Percentiles rank a stretch among this genome's conserved stretches.
Evolutionary conservation across 192 early-diverging fungal genomes (phyloP).

Genomic region (Chytriomyces hyalinus): DNA sequence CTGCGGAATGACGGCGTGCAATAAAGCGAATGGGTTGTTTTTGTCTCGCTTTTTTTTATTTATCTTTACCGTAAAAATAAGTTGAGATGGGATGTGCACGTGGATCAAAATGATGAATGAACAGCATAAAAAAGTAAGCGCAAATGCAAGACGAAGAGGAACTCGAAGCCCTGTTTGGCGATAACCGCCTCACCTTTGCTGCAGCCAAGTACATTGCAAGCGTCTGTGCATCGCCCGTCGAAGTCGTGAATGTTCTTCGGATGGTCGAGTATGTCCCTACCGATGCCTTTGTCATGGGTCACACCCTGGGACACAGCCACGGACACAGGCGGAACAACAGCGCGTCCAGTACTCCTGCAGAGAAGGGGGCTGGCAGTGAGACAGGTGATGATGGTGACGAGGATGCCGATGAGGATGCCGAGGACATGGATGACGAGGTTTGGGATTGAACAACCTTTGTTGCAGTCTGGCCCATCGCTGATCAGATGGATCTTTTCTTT

Average conservation of each 20-base stretch:
- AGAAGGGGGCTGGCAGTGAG: not conserved
- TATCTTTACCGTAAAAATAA: too few species aligned
- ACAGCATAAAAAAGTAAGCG: too few species aligned
- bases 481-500: not conserved
- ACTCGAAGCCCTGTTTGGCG: too few species aligned
- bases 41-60: too few species aligned
- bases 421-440: slow-evolving; percentile 12
- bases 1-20: too few species aligned
- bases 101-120: too few species aligned
- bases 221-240: not conserved
- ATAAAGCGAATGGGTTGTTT: too few species aligned
- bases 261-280: slow-evolving; percentile 13
- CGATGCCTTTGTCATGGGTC: not conserved
- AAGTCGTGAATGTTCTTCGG: slow-evolving; percentile 8
- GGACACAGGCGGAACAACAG: not conserved
- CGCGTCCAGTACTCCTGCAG: not conserved
- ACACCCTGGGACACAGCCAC: not conserved
- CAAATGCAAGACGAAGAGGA: too few species aligned
- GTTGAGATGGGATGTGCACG: too few species aligned
- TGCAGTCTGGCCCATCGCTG: not conserved
- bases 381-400: not conserved
- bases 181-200: not conserved
- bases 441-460: too few species aligned
- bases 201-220: not conserved
- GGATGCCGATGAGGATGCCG: slow-evolving; percentile 17